phyloP scores from a whole-genome alignment of 352 stramenopile species.

The Phytophthora syringae region DNA sequence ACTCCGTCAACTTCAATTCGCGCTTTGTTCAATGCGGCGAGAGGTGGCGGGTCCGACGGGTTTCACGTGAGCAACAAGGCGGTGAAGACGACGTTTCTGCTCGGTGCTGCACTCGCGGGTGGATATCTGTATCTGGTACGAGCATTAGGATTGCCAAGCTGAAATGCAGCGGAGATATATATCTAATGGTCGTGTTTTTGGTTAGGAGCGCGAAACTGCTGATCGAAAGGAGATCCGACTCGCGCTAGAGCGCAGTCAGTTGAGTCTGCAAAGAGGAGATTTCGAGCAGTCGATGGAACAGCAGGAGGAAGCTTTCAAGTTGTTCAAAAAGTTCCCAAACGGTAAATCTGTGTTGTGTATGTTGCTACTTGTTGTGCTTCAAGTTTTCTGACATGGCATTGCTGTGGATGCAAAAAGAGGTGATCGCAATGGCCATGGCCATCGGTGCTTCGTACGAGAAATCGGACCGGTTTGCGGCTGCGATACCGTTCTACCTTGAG shows the following conservation, averaged over 20 bases:
- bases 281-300: conserved; percentile 19
- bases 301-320: conserved; percentile 17
- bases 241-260: conserved; percentile 19
- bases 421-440: conserved; percentile 65
- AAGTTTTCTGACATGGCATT: background rate
- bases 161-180: too few species aligned
- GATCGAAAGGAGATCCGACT: conserved; percentile 20
- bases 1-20: conserved; percentile 2
- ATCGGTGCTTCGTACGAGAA: conserved; percentile 71
- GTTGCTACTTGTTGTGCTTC: background rate
- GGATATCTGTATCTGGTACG: conserved; percentile 25
- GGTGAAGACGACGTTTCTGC: conserved; percentile 17
- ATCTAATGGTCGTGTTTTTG: background rate
- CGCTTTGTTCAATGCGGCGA: conserved; percentile 13
- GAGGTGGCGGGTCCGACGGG: conserved; percentile 6
- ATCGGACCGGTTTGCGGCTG: conserved; percentile 39
- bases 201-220: conserved; percentile 16
- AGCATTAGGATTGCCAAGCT: background rate
- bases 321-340: conserved; percentile 23
- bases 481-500: conserved; percentile 65
- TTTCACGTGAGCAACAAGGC: conserved; percentile 29
- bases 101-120: conserved; percentile 21
- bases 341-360: conserved; percentile 8
- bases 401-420: conserved; percentile 40
- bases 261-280: conserved; percentile 19